phyloP scores from a whole-genome alignment of 345 rosid species.

The Lenwebbia sp. region DNA sequence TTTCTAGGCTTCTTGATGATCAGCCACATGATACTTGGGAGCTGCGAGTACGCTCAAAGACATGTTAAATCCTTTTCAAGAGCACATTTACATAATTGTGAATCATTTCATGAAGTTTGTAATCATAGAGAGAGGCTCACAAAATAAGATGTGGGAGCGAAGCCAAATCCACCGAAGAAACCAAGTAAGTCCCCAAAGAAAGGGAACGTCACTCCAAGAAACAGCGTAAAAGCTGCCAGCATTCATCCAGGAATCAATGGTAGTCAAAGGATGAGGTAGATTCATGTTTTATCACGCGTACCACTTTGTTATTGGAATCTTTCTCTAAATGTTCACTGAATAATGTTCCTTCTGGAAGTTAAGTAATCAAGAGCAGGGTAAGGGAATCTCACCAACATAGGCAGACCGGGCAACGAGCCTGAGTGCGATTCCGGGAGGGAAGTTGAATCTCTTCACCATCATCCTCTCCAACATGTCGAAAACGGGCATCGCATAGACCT shows the following conservation, averaged over 20 bases:
- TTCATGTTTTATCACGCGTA: not conserved
- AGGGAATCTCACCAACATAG: conserved; percentile 62
- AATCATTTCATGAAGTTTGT: not conserved
- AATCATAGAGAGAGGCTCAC: conserved; percentile 27
- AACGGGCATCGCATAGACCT: conserved; percentile 96
- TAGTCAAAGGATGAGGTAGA: not conserved
- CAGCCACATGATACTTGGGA: conserved; percentile 92
- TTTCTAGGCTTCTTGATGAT: conserved; percentile 77
- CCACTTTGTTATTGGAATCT: not conserved
- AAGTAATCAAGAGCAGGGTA: not conserved
- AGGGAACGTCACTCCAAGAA: conserved; percentile 78
- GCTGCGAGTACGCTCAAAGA: conserved; percentile 30
- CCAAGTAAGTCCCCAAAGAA: conserved; percentile 97
- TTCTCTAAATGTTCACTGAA: not conserved
- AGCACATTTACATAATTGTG: not conserved
- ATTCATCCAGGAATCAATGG: not conserved
- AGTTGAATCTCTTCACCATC: conserved; percentile 37
- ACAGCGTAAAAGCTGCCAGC: conserved; percentile 68
- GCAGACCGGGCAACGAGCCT: conserved; percentile 63
- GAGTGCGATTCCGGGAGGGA: conserved; percentile 47
- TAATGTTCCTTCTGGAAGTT: not conserved
- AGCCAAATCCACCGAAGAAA: conserved; percentile 94
- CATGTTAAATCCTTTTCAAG: not conserved
- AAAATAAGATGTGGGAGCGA: conserved; percentile 88
- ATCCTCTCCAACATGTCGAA: conserved; percentile 62